These are phyloP conservation scores for Geotrichum macrosporum DNA, from an alignment of 1,139 yeast genomes.

Conservation along the genomic window DNA sequence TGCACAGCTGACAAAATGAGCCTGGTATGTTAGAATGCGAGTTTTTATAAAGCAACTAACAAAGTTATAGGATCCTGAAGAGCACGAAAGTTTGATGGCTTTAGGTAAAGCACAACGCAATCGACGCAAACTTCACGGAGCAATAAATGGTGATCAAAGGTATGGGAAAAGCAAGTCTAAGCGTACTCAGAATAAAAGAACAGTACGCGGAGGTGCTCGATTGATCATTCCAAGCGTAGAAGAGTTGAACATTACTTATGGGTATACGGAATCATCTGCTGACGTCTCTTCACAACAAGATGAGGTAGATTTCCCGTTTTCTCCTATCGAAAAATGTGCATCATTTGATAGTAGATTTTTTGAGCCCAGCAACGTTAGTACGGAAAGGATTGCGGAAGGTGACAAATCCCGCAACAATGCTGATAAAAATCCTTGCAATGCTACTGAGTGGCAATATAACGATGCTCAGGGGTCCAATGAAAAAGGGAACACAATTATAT, in stretches of 20 bases:
- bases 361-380: no score
- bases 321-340: no score
- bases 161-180: background rate
- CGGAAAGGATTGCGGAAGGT: no score
- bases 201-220: background rate
- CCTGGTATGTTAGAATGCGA: background rate
- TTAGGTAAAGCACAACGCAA: background rate
- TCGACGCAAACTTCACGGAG: conserved; percentile 1
- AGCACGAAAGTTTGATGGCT: background rate
- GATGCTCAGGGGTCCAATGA: no score
- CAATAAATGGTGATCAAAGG: background rate
- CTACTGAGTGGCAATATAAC: no score
- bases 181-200: background rate
- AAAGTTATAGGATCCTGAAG: background rate
- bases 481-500: no score
- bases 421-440: no score
- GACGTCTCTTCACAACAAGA: background rate
- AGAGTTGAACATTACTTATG: conserved; percentile 2
- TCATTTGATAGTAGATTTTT: no score
- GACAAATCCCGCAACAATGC: no score
- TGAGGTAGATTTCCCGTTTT: no score
- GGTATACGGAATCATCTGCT: conserved; percentile 7
- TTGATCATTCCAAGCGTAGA: background rate
- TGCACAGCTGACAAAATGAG: background rate
- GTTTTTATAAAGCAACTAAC: no score